Evolutionary conservation across 768 basidiomycete genomes (phyloP).

Genomic region (Boletus barrowsii): DNA sequence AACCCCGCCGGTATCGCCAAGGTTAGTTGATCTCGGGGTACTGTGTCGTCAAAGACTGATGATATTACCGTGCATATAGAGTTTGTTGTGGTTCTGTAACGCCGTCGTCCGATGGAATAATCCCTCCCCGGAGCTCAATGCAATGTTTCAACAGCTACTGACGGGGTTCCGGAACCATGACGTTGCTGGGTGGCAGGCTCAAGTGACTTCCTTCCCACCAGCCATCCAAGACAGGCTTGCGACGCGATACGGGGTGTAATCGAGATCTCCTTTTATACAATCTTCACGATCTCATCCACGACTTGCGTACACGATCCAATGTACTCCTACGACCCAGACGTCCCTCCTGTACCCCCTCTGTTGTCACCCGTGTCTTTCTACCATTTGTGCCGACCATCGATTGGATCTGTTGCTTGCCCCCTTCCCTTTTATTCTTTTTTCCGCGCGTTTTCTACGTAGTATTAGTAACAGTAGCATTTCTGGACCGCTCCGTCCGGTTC

Average conservation of each 20-base stretch:
- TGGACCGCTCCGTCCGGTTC: slow-evolving; percentile 3
- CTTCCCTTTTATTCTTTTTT: not conserved
- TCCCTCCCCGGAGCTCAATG: slow-evolving; percentile 87
- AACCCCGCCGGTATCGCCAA: slow-evolving; percentile 94
- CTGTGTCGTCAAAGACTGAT: slow-evolving; percentile 3
- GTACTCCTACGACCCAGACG: slow-evolving; percentile 14
- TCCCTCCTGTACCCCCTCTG: slow-evolving; percentile 11
- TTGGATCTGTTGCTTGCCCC: slow-evolving; percentile 20
- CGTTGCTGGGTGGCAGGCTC: slow-evolving; percentile 79
- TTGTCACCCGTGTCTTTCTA: slow-evolving; percentile 17
- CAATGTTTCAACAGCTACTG: slow-evolving; percentile 90
- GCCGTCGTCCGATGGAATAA: slow-evolving; percentile 94
- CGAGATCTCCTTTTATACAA: not conserved
- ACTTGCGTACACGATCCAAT: slow-evolving; percentile 4
- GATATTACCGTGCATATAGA: slow-evolving; percentile 43
- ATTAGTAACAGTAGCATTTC: slow-evolving; percentile 29
- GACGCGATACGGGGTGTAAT: slow-evolving; percentile 81
- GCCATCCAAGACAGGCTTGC: slow-evolving; percentile 85
- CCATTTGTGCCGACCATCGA: slow-evolving; percentile 31
- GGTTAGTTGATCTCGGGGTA: slow-evolving; percentile 43
- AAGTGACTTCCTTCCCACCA: slow-evolving; percentile 81
- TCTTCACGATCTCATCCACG: slow-evolving; percentile 16
- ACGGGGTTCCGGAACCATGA: slow-evolving; percentile 89
- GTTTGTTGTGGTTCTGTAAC: slow-evolving; percentile 96
- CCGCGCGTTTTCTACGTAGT: slow-evolving; percentile 4